Conservation (phyloP, 2,329 filamentous ascomycete species). For the Aspergillus sp. region DNA sequence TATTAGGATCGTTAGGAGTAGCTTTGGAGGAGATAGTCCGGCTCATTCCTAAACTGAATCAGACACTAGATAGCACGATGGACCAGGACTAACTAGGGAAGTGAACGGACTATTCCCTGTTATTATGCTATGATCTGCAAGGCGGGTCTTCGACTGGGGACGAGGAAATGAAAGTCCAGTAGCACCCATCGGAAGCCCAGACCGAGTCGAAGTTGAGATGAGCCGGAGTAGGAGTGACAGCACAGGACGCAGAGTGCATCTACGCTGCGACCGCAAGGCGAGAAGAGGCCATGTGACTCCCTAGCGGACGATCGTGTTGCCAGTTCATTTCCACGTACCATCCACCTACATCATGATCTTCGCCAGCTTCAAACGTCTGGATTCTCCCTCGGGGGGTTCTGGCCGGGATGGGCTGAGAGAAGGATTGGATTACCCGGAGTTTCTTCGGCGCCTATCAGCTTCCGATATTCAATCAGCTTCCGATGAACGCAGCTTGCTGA, state of each 20-base stretch:
- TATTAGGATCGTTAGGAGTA: background rate
- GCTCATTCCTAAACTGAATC: background rate
- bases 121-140: slow-evolving; percentile 7
- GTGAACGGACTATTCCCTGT: background rate
- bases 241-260: background rate
- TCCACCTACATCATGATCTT: background rate
- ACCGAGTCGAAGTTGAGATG: background rate
- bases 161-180: background rate
- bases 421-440: background rate
- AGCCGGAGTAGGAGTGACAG: background rate
- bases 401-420: background rate
- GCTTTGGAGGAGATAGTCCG: background rate
- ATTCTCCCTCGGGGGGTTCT: background rate
- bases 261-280: background rate
- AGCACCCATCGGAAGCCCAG: background rate
- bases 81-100: background rate
- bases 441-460: background rate
- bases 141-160: slow-evolving; percentile 2
- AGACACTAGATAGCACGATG: background rate
- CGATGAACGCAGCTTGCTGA: background rate
- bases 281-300: background rate
- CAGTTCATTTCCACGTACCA: background rate
- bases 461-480: background rate
- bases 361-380: background rate
- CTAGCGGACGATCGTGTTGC: slow-evolving; percentile 4